Evolutionary conservation across 1,284 basidiomycete species (phyloP).

Genomic region (Tetrapyrgos nigripes): DNA sequence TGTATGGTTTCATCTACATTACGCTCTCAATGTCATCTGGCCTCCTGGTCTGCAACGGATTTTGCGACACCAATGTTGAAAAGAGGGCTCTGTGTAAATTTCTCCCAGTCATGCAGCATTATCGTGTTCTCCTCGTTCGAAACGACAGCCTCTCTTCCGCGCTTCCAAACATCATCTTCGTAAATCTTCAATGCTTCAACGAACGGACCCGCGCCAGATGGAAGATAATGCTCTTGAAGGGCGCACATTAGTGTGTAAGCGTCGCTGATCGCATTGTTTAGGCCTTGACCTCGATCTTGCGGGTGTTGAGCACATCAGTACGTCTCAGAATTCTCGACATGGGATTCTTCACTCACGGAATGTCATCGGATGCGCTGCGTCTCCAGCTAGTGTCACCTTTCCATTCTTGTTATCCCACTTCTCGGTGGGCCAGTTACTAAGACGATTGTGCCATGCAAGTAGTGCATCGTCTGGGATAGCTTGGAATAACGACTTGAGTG

Average conservation of each 20-base stretch:
- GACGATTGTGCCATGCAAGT: conserved; percentile 1
- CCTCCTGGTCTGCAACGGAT: too few species aligned
- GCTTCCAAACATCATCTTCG: not conserved
- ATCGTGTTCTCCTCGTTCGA: not conserved
- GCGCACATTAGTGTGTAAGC: not conserved
- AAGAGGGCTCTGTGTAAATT: not conserved
- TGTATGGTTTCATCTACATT: too few species aligned
- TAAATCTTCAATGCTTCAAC: not conserved
- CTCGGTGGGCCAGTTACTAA: conserved; percentile 5
- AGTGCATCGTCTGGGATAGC: conserved; percentile 8
- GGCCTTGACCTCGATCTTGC: conserved; percentile 10
- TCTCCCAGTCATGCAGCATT: not conserved
- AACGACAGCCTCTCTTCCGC: conserved; percentile 1
- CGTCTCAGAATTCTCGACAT: not conserved
- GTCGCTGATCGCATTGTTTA: conserved; percentile 11
- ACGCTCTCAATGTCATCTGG: too few species aligned
- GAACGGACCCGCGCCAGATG: not conserved
- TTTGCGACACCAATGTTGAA: not conserved
- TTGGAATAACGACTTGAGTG: not conserved
- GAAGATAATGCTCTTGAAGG: not conserved
- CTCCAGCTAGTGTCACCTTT: conserved; percentile 4
- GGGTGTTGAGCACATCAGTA: not conserved
- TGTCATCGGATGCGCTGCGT: conserved; percentile 11
- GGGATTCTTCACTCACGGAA: not conserved
- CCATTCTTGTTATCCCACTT: conserved; percentile 8